Base-by-base conservation (phyloP, 2,329 filamentous ascomycete genomes). In the Ceratocystis papillata region DNA sequence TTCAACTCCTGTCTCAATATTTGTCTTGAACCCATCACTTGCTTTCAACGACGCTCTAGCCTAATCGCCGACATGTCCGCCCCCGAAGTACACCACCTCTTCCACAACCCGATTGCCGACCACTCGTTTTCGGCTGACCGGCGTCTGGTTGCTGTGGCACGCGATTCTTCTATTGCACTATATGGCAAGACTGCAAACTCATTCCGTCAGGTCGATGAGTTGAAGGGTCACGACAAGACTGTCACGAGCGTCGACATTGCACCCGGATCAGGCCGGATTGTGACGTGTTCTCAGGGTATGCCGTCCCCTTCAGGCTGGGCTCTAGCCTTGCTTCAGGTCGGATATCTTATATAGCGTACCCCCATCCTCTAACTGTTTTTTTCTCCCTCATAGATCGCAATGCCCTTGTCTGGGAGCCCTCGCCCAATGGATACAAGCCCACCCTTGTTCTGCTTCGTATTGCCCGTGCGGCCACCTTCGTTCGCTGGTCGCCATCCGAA, bases 221-320 rank as follows among this genome's bases (percentile, higher is more conserved):
- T 99, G 68, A 94, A 92, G 74, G 94, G 92, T 57, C 94, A 99
- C 73, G 95, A 99, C 76, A 99, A 99, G 80, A 92, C 87, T 1
- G 90, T 99, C 63, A 99, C 94, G 1, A 88, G 94, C 72, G 90
- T 99, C 28, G 94, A 99, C 73, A 96, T 99, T 78, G 93, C 94
- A 1, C 89, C 91, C 20, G 85, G 84, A 69, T 93, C 86, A 70
- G 93, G 94, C 67, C 90, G 90, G 74, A 99, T 99, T 72, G 94
- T 99, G 45, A 96, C 94, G 65, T 99, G 93, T 79, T 96, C 93
- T 28, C 94, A 99, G 79, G 91, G 90, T 93, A 64, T 33, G 65
- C 63, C 65, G 78, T 72, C 64, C 20, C 33, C 63, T 44, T 50
- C 12, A 15, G 22, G 8, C 48, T 5, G 10, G 5, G 22, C 8